A percentile compares a stretch with the other conserved stretches of the same genome.
Conservation (phyloP, 768 basidiomycete genomes). For the Floccularia luteovirens region DNA sequence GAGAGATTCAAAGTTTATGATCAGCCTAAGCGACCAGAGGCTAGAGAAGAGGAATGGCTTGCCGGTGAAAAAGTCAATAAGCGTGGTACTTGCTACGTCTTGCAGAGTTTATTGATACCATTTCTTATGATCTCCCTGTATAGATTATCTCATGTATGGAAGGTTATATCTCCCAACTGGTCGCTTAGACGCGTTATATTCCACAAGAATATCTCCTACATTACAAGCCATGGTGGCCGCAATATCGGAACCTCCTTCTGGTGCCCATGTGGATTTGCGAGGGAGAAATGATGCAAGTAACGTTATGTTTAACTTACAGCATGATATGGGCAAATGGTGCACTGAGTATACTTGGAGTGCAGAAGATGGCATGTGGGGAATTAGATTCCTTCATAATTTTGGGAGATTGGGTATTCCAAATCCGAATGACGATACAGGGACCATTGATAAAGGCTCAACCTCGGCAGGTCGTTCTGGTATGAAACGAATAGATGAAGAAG, state of each 20-base stretch:
- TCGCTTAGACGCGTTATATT: slow-evolving; percentile 84
- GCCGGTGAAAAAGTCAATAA: slow-evolving; percentile 73
- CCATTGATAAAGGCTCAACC: slow-evolving; percentile 16
- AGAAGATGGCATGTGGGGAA: slow-evolving; percentile 90
- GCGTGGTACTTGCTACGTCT: slow-evolving; percentile 61
- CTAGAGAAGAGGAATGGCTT: slow-evolving; percentile 73
- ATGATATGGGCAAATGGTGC: slow-evolving; percentile 89
- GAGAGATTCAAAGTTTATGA: slow-evolving; percentile 84
- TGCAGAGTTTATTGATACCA: slow-evolving; percentile 6
- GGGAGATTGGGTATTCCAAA: slow-evolving; percentile 51
- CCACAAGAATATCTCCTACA: slow-evolving; percentile 71
- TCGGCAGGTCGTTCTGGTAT: slow-evolving; percentile 24
- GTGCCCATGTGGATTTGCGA: slow-evolving; percentile 30
- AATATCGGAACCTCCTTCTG: slow-evolving; percentile 72
- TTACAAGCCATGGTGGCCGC: slow-evolving; percentile 79
- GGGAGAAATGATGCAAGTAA: slow-evolving; percentile 52
- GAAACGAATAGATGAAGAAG: slow-evolving; percentile 93
- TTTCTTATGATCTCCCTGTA: not conserved
- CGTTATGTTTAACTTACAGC: slow-evolving; percentile 79
- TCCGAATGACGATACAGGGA: slow-evolving; percentile 26
- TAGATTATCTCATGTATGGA: slow-evolving; percentile 93
- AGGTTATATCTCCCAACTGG: slow-evolving; percentile 86
- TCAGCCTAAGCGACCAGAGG: slow-evolving; percentile 73
- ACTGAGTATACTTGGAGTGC: slow-evolving; percentile 94
- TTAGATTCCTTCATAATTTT: slow-evolving; percentile 88